Base-by-base conservation (phyloP, 2,329 filamentous ascomycete genomes). In the Penicillium nordicum region DNA sequence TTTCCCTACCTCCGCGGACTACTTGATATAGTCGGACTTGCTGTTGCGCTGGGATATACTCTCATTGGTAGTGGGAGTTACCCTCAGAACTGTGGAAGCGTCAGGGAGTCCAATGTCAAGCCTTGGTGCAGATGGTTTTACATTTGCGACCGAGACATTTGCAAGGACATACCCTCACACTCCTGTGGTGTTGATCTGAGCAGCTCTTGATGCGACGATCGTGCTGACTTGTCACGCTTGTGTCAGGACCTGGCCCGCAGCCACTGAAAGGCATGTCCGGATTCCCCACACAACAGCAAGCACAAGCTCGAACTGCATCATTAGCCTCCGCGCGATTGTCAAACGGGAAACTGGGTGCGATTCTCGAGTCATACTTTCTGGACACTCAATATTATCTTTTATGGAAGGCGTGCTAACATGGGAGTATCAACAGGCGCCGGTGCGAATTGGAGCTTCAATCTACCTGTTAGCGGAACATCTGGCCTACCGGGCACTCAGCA, bases 371-470 rank as follows among this genome's bases (percentile, higher is more conserved):
- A 34, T 32, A 36, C 6, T 29, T 32, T 47, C 25, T 55, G 27
- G 18, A 47, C 49, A 53, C 44, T 45, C 23, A 36, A 41, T 18
- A 32, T 32, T 46, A 38, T 53, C 41, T 27, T 30, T 30, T 38
- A 40, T 11, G 27, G 54, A 55, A 49, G 27, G 36, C 57, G 61
- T 57, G 63, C 70, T 73, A 64, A 72, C 48, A 27, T 42, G 34
- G 2, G 29, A 50, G 48, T 41, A 42, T 53, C 23, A 66, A 46
- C 69, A 79, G 82, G 82, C 50, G 79, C 76, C 64, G 79, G 79
- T 65, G 77, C 80, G 59, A 80, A 80, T 68, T 85, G 82, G 82
- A 82, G 80, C 47, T 84, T 84, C 67, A 80, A 80, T 47, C 72
- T 80, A 53, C 80, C 81, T 42, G 78, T 81, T 67, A 79, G 79